A percentile compares a stretch with the other conserved stretches of the same genome.
phyloP scores from a whole-genome alignment of 768 basidiomycete genomes.

The Collybiopsis luxurians region DNA sequence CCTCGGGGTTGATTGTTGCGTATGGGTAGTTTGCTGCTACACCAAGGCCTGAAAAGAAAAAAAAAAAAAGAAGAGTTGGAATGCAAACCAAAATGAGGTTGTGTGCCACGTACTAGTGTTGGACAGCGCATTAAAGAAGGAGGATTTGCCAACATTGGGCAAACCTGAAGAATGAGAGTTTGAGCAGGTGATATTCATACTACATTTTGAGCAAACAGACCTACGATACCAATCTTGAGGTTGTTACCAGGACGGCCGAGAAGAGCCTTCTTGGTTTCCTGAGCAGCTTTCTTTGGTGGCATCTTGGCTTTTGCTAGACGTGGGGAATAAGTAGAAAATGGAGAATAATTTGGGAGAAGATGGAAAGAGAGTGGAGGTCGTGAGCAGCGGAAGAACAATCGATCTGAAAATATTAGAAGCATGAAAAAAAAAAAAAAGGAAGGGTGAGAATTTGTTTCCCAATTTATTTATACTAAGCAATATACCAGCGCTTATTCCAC shows the following conservation, averaged over 20 bases:
- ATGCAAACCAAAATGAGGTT: neutral
- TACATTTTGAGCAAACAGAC: slow-evolving; percentile 46
- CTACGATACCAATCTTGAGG: slow-evolving; percentile 98
- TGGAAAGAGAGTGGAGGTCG: neutral
- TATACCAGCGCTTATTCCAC: neutral
- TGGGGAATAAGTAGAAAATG: slow-evolving; percentile 35
- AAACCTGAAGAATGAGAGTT: slow-evolving; percentile 50
- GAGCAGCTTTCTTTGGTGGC: slow-evolving; percentile 91
- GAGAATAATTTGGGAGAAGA: slow-evolving; percentile 14
- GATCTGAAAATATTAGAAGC: neutral
- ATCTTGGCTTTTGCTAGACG: slow-evolving; percentile 61
- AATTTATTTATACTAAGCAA: too few relatives aligned
- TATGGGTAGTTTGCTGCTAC: slow-evolving; percentile 99
- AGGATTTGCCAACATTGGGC: slow-evolving; percentile 97
- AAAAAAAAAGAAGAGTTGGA: too few relatives aligned
- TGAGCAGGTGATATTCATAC: slow-evolving; percentile 15
- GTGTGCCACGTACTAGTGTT: slow-evolving; percentile 63
- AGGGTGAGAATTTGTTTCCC: neutral
- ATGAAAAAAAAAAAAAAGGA: neutral
- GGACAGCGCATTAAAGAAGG: slow-evolving; percentile 97
- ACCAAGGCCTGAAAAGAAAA: slow-evolving; percentile 62
- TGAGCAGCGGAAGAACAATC: neutral
- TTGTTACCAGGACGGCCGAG: slow-evolving; percentile 95
- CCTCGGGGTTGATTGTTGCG: slow-evolving; percentile 87
- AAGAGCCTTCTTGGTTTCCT: slow-evolving; percentile 77